A percentile compares a stretch with the other conserved stretches of the same genome.
These are phyloP conservation scores for Antitrichia curtipendula DNA, from an alignment of 225 moss, liverwort and hornwort species.

Conservation along the genomic window DNA sequence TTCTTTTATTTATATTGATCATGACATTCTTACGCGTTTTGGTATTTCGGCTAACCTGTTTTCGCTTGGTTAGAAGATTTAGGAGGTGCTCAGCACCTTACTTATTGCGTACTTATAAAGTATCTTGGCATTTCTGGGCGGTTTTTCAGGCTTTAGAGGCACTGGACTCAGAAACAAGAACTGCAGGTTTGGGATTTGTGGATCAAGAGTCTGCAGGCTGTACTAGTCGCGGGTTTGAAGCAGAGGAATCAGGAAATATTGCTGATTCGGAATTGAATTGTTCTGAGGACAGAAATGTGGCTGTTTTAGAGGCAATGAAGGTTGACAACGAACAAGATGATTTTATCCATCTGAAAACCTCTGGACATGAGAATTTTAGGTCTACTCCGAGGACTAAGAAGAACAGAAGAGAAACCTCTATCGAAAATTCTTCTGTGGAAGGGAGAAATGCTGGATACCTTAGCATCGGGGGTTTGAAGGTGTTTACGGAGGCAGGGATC, in stretches of 20 bases:
- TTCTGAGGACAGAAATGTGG: slow-evolving; percentile 6
- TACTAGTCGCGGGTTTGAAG: slow-evolving; percentile 4
- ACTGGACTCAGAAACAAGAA: slow-evolving; percentile 12
- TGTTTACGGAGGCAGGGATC: slow-evolving; percentile 38
- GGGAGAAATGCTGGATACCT: slow-evolving; percentile 43
- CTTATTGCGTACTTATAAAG: not conserved
- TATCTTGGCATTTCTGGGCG: not conserved
- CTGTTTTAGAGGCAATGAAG: slow-evolving; percentile 28
- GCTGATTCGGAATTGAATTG: slow-evolving; percentile 13
- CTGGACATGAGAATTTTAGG: not conserved
- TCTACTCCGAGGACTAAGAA: slow-evolving; percentile 7
- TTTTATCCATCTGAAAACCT: not conserved
- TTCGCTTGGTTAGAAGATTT: not conserved
- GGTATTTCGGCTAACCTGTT: not conserved
- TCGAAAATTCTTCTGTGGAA: not conserved
- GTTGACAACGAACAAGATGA: slow-evolving; percentile 2
- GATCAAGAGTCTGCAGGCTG: slow-evolving; percentile 9
- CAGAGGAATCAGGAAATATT: slow-evolving; percentile 7
- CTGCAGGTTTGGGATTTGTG: slow-evolving; percentile 60
- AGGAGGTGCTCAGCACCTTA: not conserved
- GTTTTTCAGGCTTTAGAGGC: slow-evolving; percentile 23
- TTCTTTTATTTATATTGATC: not conserved
- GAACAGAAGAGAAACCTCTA: not conserved
- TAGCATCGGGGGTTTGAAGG: slow-evolving; percentile 62
- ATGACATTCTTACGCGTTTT: not conserved